Percentiles rank a stretch among this genome's conserved stretches.
These are phyloP conservation scores for Zoysia matrella DNA, from an alignment of 202 grass and related monocot genomes.

Conservation along the genomic window DNA sequence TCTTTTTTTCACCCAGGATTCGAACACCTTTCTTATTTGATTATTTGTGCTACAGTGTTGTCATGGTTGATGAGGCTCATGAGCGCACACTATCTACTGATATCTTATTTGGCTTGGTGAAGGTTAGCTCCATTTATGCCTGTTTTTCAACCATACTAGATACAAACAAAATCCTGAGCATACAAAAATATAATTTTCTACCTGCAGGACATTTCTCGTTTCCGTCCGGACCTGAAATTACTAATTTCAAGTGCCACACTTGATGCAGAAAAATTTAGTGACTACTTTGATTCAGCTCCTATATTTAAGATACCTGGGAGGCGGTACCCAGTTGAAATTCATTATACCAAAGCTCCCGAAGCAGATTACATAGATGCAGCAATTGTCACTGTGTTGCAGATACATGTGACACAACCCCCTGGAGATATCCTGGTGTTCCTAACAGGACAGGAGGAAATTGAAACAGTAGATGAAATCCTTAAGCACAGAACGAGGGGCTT, in stretches of 20 bases:
- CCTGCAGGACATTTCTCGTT: slow-evolving; percentile 80
- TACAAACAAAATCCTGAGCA: neutral
- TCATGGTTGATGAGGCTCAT: slow-evolving; percentile 98
- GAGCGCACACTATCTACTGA: slow-evolving; percentile 93
- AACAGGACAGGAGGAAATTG: slow-evolving; percentile 94
- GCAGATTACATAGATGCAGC: slow-evolving; percentile 96
- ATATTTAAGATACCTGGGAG: slow-evolving; percentile 96
- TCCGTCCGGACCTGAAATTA: slow-evolving; percentile 82
- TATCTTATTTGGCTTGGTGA: slow-evolving; percentile 94
- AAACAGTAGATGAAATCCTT: slow-evolving; percentile 95
- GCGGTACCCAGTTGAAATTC: slow-evolving; percentile 78
- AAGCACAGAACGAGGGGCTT: slow-evolving; percentile 88
- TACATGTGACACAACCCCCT: slow-evolving; percentile 87
- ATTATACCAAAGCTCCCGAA: slow-evolving; percentile 92
- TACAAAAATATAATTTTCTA: slow-evolving; percentile 31
- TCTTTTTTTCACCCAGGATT: slow-evolving; percentile 10
- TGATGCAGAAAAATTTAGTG: slow-evolving; percentile 91
- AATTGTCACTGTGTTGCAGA: slow-evolving; percentile 90
- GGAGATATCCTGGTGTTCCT: slow-evolving; percentile 92
- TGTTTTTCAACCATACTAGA: slow-evolving; percentile 22
- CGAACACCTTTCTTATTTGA: slow-evolving; percentile 30
- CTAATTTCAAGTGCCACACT: slow-evolving; percentile 97
- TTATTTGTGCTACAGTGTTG: slow-evolving; percentile 62
- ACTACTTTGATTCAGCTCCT: slow-evolving; percentile 86
- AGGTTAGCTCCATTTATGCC: slow-evolving; percentile 52